Conservation (phyloP, 2,329 filamentous ascomycete species). For the Cladosporium sp. region DNA sequence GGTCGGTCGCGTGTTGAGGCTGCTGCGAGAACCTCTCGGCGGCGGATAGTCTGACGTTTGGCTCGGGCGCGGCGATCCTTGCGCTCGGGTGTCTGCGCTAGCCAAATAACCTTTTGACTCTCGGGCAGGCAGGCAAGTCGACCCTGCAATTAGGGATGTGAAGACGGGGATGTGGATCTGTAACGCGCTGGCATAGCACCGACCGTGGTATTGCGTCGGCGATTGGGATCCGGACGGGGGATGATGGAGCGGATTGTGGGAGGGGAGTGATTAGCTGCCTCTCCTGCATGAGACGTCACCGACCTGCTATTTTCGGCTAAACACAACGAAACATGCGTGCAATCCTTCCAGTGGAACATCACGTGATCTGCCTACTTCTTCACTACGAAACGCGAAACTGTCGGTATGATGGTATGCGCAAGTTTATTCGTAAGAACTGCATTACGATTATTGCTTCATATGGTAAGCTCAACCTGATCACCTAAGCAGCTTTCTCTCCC, state of each 20-base stretch:
- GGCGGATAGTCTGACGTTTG: conserved; percentile 1
- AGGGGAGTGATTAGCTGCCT: not conserved
- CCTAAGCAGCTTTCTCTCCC: not conserved
- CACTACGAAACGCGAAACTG: too few relatives aligned
- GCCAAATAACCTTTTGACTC: not conserved
- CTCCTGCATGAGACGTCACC: conserved; percentile 2
- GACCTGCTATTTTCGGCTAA: not conserved
- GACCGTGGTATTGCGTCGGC: not conserved
- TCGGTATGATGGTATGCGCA: too few relatives aligned
- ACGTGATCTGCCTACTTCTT: not conserved
- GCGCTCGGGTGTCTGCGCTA: not conserved
- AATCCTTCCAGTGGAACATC: not conserved
- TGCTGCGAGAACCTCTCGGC: not conserved
- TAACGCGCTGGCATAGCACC: not conserved
- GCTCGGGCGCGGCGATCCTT: not conserved
- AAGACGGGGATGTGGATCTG: not conserved
- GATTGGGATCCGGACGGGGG: not conserved
- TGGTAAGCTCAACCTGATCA: not conserved
- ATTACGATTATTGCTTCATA: too few relatives aligned
- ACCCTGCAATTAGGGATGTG: not conserved
- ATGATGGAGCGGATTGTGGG: not conserved
- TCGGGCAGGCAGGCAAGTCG: not conserved
- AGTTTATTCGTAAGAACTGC: too few relatives aligned
- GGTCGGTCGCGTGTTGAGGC: conserved; percentile 3
- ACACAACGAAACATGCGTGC: not conserved